Base-by-base conservation (phyloP, 805 yeast genomes). In the Torulaspora indica region DNA sequence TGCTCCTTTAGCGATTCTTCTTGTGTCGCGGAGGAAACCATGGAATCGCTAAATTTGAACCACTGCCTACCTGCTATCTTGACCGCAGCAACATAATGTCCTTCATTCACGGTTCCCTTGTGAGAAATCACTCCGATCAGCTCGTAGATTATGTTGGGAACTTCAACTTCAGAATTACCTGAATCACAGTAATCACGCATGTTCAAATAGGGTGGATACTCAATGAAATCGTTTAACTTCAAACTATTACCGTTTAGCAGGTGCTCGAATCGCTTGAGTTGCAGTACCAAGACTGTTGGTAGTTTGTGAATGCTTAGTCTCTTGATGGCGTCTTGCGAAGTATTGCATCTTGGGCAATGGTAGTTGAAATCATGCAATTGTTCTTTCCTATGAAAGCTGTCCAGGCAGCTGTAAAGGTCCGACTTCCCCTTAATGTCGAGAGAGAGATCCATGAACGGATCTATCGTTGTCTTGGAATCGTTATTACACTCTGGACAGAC, bases 51-150 rank as follows among this genome's bases (percentile, higher is more conserved):
- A 61, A 89, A 90, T 61, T 79, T 81, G 61, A 84, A 84, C 99
- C 99, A 93, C 55, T 76, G 73, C 2, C 88, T 85, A 33, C 77
- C 75, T n/a, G 77, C 70, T 43, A 73, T 77, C 60, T 90, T 91
- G 48, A 86, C 76, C 56, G 82, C 74, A 13, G 93, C 82, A 10
- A 90, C 76, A 62, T 93, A 93, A 64, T 93, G 99, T 8, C 99
- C 99, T 1, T 97, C 93, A 61, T 88, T 88, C 5, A 91, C 93
- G 14, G 91, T 81, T 1, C 99, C 99, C 27, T 80, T 81, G 63
- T 93, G 98, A 55, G 88, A 80, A 8, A 93, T 83, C 25, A 90
- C 78, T 1, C 91, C 96, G 65, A 81, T 88, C 33, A 93, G 72
- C 64, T 91, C 96, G 64, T 85, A 91, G 1, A 79, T 65, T n/a